phyloP scores from a whole-genome alignment of 805 yeast genomes.

The Yarrowia porcina region DNA sequence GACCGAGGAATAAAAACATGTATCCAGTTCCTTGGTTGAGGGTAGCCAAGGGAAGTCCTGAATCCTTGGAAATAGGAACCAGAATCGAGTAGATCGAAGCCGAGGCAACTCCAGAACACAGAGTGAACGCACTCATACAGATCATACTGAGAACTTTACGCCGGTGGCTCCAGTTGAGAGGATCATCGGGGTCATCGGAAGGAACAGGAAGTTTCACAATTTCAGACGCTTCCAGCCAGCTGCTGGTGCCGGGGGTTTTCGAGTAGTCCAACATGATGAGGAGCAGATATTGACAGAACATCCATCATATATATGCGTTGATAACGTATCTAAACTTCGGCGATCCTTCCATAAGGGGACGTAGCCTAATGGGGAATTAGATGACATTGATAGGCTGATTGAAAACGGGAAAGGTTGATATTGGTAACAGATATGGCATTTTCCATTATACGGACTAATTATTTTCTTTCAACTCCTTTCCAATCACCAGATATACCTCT shows the following conservation, averaged over 20 bases:
- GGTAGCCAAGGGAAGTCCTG: conserved; percentile 41
- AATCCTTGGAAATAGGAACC: conserved; percentile 40
- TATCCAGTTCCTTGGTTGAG: conserved; percentile 51
- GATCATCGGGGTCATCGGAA: conserved; percentile 65
- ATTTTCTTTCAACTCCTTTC: too few species aligned
- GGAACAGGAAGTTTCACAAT: conserved; percentile 63
- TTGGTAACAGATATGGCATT: too few species aligned
- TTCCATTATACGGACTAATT: too few species aligned
- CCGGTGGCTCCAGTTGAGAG: conserved; percentile 56
- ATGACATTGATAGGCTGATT: too few species aligned
- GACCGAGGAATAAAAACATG: conserved; percentile 50
- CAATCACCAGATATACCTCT: too few species aligned
- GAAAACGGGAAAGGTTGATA: too few species aligned
- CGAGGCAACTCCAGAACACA: conserved; percentile 47
- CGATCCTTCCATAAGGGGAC: not conserved
- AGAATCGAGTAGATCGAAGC: conserved; percentile 49
- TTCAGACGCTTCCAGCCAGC: conserved; percentile 26
- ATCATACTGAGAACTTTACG: conserved; percentile 49
- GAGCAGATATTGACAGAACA: too few species aligned
- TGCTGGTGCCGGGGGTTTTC: conserved; percentile 31
- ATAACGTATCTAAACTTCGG: not conserved
- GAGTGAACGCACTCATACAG: conserved; percentile 40
- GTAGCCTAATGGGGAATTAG: too few species aligned
- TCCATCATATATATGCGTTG: too few species aligned
- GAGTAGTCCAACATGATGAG: conserved; percentile 11